Base-by-base conservation (phyloP, 768 basidiomycete genomes). In the Lyophyllum semitale region DNA sequence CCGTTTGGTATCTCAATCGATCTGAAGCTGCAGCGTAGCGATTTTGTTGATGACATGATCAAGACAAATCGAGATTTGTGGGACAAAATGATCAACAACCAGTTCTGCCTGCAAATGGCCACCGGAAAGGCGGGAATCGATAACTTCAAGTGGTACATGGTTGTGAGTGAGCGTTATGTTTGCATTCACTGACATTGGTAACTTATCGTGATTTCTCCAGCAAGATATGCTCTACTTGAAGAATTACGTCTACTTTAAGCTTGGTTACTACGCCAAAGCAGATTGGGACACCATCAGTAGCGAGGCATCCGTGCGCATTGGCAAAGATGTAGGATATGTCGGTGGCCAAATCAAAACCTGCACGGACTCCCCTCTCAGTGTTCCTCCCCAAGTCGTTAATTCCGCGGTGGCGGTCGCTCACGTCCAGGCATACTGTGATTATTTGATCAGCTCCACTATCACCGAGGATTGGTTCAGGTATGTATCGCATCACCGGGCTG, bases 111-210 rank as follows among this genome's bases (percentile, higher is more conserved):
- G 17, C 29, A 22, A n/a, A 32, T 54, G n/a, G 44, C 43, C 9
- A 35, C 29, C n/a, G 52, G 42, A 6, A 53, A 27, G n/a, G 52
- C 52, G 15, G 29, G 25, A 18, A 29, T 44, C 12, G 52, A 35
- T 33, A 27, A 26, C 37, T 53, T 53, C 43, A 25, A 35, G 26
- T 53, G 44, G 32, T 53, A 43, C 18, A 53, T 53, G 52, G 23
- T 53, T 33, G 52, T 53, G n/a, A 53, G 52, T 53, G 8, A 18
- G 13, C 15, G 23, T 20, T 9, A 25, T 17, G n/a, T n/a, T n/a
- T n/a, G n/a, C 27, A 17, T 26, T 5, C 40, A 26, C 35, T 26
- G 3, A 33, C n/a, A 20, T 18, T 33, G n/a, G 17, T 22, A 33
- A 20, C n/a, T 18, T n/a, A 22, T 22, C 32, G 38, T n/a, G 33